Conservation (phyloP, 371 early-diverging fungal genomes). For the Mortierella sp. region DNA sequence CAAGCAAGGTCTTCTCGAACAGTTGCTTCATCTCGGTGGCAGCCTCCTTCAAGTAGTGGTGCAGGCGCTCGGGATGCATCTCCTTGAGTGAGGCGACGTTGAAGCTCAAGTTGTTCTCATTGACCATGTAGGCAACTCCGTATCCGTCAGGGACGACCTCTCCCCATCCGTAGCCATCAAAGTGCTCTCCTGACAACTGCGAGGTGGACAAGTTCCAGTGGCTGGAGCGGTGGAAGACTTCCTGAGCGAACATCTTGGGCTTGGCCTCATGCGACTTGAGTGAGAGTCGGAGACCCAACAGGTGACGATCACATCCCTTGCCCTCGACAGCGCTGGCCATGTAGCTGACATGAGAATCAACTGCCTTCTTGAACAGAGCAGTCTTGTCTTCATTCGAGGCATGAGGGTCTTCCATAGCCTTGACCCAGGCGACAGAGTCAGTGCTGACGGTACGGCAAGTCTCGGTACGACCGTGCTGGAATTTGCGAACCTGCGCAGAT, state of each 20-base stretch:
- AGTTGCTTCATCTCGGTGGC: constrained; percentile 78
- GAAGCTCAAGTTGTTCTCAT: constrained; percentile 83
- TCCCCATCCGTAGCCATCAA: constrained; percentile 96
- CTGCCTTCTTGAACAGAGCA: constrained; percentile 76
- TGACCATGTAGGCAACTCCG: constrained; percentile 95
- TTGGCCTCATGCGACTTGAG: constrained; percentile 76
- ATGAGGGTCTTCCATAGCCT: constrained; percentile 83
- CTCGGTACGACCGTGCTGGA: constrained; percentile 95
- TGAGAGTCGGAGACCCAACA: constrained; percentile 79
- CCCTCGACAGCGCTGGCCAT: constrained; percentile 86
- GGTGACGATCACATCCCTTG: constrained; percentile 92
- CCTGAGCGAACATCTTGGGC: constrained; percentile 88
- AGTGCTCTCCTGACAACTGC: constrained; percentile 90
- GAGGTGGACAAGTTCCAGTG: constrained; percentile 96
- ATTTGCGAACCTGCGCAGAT: constrained; percentile 90
- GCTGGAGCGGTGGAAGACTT: constrained; percentile 79
- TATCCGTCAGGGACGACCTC: constrained; percentile 96
- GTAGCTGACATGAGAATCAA: constrained; percentile 81
- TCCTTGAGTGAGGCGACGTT: constrained; percentile 82
- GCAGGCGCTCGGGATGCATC: constrained; percentile 70
- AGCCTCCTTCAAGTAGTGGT: constrained; percentile 74
- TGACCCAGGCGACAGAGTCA: constrained; percentile 87
- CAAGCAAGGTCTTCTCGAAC: constrained; percentile 50
- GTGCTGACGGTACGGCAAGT: constrained; percentile 86
- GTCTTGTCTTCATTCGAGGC: constrained; percentile 68